A percentile compares a stretch with the other conserved stretches of the same genome.
Evolutionary conservation across 1,284 basidiomycete species (phyloP).

Genomic region (Ustilago lituana): DNA sequence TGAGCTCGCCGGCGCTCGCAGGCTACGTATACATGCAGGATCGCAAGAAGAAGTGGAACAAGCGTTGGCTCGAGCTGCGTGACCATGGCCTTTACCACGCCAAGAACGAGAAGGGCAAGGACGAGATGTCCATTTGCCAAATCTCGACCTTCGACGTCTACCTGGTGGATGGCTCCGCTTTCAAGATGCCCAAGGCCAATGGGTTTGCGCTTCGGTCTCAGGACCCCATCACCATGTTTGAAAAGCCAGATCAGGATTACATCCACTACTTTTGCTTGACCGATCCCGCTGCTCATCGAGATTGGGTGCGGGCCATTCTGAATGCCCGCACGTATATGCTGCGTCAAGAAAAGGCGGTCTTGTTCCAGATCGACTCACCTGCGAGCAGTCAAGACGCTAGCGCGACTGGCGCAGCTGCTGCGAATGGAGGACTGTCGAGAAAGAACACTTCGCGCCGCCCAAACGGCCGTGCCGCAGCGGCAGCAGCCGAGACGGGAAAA

Average conservation of each 20-base stretch:
- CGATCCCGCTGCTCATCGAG: conserved; percentile 59
- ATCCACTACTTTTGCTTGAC: conserved; percentile 60
- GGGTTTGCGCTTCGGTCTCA: conserved; percentile 62
- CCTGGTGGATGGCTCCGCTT: conserved; percentile 48
- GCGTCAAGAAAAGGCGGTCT: conserved; percentile 57
- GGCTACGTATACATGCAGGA: conserved; percentile 63
- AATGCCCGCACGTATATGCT: conserved; percentile 64
- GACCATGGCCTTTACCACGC: conserved; percentile 63
- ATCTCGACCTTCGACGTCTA: conserved; percentile 63
- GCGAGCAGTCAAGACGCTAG: conserved; percentile 7
- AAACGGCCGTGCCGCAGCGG: conserved; percentile 16
- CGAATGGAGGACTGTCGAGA: conserved; percentile 35
- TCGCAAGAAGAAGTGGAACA: conserved; percentile 60
- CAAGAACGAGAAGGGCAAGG: conserved; percentile 65
- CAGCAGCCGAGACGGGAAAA: conserved; percentile 1
- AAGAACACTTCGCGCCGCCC: conserved; percentile 32
- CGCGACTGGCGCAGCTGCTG: neutral
- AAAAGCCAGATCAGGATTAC: conserved; percentile 61
- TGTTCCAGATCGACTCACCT: conserved; percentile 49
- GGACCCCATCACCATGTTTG: conserved; percentile 55
- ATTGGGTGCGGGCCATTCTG: conserved; percentile 62
- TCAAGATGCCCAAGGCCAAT: conserved; percentile 58
- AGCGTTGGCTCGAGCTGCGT: conserved; percentile 65
- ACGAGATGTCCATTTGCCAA: conserved; percentile 56
- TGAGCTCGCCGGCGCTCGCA: conserved; percentile 53